Evolutionary conservation across 768 basidiomycete genomes (phyloP).

Genomic region (Sporobolomyces phaffii): DNA sequence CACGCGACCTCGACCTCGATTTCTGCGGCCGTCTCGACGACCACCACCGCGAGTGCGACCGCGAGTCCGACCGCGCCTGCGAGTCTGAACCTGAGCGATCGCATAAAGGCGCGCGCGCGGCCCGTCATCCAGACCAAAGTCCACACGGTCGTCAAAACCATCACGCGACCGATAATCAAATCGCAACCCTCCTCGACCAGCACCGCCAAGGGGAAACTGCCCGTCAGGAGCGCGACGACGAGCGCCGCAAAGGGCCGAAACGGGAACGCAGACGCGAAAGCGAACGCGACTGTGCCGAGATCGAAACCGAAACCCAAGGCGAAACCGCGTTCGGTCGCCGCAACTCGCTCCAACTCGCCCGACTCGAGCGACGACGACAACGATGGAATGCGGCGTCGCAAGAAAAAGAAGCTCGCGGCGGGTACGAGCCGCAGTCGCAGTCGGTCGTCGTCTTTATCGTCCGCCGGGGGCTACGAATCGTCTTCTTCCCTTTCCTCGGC

Average conservation of each 20-base stretch:
- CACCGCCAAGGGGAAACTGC: neutral
- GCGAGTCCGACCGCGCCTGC: too few species aligned
- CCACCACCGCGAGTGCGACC: neutral
- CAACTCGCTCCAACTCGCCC: neutral
- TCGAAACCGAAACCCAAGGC: neutral
- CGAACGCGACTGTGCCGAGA: neutral
- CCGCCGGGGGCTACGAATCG: neutral
- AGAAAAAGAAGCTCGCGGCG: neutral
- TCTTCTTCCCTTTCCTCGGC: neutral
- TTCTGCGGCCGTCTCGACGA: neutral
- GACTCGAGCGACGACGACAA: neutral
- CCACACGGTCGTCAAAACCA: neutral
- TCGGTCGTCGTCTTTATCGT: neutral
- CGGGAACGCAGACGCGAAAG: neutral
- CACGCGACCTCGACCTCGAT: neutral
- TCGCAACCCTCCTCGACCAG: neutral
- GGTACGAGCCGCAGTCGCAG: too few species aligned
- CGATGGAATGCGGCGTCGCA: neutral
- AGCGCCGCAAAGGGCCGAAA: too few species aligned
- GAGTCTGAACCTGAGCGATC: constrained; percentile 4
- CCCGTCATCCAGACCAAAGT: constrained; percentile 8
- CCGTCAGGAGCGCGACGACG: too few species aligned
- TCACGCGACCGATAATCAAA: neutral
- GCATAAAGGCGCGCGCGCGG: constrained; percentile 3
- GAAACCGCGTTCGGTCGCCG: neutral